These are phyloP conservation scores for Cucumis melo DNA, from an alignment of 306 rosid genomes.

Conservation along the genomic window DNA sequence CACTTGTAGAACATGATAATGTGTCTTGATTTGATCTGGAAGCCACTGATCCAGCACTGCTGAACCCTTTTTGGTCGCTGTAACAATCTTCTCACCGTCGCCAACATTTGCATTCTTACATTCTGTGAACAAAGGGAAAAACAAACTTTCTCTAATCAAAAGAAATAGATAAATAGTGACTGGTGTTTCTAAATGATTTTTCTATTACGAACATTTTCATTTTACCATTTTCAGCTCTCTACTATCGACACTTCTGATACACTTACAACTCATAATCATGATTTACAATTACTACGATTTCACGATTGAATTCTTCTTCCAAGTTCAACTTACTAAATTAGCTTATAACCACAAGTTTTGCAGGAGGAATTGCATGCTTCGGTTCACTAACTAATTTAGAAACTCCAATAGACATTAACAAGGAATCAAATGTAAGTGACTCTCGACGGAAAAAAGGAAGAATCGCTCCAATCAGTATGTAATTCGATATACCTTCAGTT, in stretches of 20 bases:
- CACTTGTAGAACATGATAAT: constrained; percentile 71
- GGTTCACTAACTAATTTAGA: background rate
- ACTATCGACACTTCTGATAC: background rate
- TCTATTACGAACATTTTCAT: background rate
- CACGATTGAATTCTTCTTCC: background rate
- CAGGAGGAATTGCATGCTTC: background rate
- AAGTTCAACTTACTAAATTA: background rate
- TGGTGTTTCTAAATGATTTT: background rate
- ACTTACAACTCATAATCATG: background rate
- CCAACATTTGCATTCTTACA: constrained; percentile 17
- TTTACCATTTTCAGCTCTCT: background rate
- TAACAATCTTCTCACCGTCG: constrained; percentile 48
- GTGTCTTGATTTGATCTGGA: constrained; percentile 56
- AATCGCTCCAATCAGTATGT: background rate
- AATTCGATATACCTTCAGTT: constrained; percentile 18
- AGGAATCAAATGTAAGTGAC: background rate
- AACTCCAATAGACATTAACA: background rate
- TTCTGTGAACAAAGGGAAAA: constrained; percentile 14
- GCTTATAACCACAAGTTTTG: background rate
- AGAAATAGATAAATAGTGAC: background rate
- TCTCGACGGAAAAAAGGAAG: background rate
- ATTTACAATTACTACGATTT: background rate
- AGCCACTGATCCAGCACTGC: constrained; percentile 84
- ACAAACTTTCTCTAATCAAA: background rate
- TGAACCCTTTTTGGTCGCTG: constrained; percentile 77